Conservation (phyloP, 768 basidiomycete genomes). For the Postia placenta region DNA sequence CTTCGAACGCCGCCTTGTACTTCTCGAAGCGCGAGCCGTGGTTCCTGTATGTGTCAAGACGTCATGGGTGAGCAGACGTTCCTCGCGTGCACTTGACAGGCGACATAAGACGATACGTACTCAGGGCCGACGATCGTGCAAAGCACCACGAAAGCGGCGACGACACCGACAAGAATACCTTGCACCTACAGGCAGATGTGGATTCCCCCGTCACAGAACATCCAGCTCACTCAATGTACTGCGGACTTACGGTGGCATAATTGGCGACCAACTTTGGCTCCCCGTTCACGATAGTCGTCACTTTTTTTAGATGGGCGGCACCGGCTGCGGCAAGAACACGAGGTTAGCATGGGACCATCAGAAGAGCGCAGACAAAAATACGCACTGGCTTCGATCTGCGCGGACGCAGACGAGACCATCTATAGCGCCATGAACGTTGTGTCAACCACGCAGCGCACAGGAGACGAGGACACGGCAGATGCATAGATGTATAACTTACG, state of each 20-base stretch:
- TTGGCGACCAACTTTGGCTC: slow-evolving; percentile 30
- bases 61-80: slow-evolving; percentile 1
- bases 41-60: slow-evolving; percentile 14
- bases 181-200: slow-evolving; percentile 34
- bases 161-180: slow-evolving; percentile 82
- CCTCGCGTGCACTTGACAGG: not conserved
- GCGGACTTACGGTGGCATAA: slow-evolving; percentile 36
- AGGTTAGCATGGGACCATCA: not conserved
- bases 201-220: not conserved
- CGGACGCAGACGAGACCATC: slow-evolving; percentile 27
- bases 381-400: slow-evolving; percentile 28
- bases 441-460: slow-evolving; percentile 1
- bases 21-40: slow-evolving; percentile 72
- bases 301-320: slow-evolving; percentile 28
- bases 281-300: slow-evolving; percentile 25
- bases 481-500: slow-evolving; percentile 18
- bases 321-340: slow-evolving; percentile 29
- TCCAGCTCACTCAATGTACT: not conserved
- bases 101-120: slow-evolving; percentile 34
- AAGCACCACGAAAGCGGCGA: slow-evolving; percentile 71
- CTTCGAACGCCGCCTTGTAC: slow-evolving; percentile 72
- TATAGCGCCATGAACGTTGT: not conserved
- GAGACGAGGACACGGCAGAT: not conserved
- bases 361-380: slow-evolving; percentile 2
- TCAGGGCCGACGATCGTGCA: slow-evolving; percentile 76